Conservation (phyloP, 768 basidiomycete genomes). For the Rhodocollybia butyracea region DNA sequence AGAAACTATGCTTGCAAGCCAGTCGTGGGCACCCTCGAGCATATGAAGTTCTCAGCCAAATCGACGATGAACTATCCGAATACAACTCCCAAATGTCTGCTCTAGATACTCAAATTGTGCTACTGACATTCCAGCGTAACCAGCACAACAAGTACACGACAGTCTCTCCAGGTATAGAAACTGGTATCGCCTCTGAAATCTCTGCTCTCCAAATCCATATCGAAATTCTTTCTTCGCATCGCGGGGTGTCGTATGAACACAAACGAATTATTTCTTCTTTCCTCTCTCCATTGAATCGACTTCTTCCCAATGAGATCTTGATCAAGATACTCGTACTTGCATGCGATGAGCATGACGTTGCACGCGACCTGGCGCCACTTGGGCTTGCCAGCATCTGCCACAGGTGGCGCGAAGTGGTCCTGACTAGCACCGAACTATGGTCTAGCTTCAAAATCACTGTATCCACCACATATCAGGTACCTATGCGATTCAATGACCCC, state of each 20-base stretch:
- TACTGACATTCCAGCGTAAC: no score
- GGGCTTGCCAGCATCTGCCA: neutral
- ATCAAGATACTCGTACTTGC: neutral
- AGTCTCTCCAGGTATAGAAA: no score
- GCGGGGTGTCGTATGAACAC: neutral
- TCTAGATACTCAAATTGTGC: no score
- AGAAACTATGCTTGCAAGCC: no score
- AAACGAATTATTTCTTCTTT: neutral
- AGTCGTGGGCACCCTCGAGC: no score
- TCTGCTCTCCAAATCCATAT: neutral
- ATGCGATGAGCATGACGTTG: neutral
- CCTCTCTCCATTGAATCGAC: neutral
- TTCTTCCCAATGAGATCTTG: neutral
- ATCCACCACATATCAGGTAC: no score
- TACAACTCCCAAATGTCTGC: no score
- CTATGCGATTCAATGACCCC: no score
- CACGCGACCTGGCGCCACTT: neutral
- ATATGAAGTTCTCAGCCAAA: no score
- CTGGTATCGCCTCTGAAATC: neutral
- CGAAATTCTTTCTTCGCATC: neutral
- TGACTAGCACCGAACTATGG: neutral
- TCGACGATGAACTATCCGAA: no score
- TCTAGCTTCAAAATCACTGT: neutral
- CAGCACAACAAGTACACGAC: no score
- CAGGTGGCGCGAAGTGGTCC: neutral